Conservation (phyloP, 2,329 filamentous ascomycete species). For the Aphanocladium album region DNA sequence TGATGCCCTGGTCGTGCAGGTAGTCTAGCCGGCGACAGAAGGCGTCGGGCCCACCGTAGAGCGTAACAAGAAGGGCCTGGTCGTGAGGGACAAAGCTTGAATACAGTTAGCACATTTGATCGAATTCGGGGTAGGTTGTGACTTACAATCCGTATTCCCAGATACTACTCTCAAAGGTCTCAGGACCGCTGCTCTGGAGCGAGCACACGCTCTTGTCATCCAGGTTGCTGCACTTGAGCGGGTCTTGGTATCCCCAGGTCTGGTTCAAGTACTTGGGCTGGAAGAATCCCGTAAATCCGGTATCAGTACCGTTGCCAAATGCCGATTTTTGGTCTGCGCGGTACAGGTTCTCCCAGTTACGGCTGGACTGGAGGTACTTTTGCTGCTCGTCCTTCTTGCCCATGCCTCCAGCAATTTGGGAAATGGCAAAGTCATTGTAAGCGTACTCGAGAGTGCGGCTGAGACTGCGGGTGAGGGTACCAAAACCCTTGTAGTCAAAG, state of each 20-base stretch:
- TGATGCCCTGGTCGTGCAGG: slow-evolving; percentile 58
- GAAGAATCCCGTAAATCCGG: slow-evolving; percentile 65
- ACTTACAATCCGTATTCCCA: slow-evolving; percentile 70
- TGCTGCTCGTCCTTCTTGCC: slow-evolving; percentile 50
- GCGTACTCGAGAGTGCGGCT: slow-evolving; percentile 73
- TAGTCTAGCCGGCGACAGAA: slow-evolving; percentile 59
- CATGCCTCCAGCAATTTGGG: slow-evolving; percentile 54
- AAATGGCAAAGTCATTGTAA: slow-evolving; percentile 70
- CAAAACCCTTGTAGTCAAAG: slow-evolving; percentile 60
- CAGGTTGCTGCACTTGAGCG: slow-evolving; percentile 54
- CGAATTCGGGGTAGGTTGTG: background rate
- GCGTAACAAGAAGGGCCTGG: slow-evolving; percentile 47
- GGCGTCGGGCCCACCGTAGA: slow-evolving; percentile 53
- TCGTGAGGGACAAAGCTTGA: slow-evolving; percentile 49
- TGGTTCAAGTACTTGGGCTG: slow-evolving; percentile 63
- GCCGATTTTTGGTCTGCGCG: slow-evolving; percentile 52
- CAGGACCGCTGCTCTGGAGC: slow-evolving; percentile 54
- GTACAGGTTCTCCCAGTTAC: slow-evolving; percentile 65
- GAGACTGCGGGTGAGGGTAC: slow-evolving; percentile 64
- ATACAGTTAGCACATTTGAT: background rate
- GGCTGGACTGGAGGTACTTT: slow-evolving; percentile 55
- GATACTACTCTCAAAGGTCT: slow-evolving; percentile 66
- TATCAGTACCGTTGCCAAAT: slow-evolving; percentile 50
- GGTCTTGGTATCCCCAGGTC: slow-evolving; percentile 65
- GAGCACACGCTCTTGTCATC: slow-evolving; percentile 54